Conservation (phyloP, 140 eudicot species). For the Ambrosia hybrid region DNA sequence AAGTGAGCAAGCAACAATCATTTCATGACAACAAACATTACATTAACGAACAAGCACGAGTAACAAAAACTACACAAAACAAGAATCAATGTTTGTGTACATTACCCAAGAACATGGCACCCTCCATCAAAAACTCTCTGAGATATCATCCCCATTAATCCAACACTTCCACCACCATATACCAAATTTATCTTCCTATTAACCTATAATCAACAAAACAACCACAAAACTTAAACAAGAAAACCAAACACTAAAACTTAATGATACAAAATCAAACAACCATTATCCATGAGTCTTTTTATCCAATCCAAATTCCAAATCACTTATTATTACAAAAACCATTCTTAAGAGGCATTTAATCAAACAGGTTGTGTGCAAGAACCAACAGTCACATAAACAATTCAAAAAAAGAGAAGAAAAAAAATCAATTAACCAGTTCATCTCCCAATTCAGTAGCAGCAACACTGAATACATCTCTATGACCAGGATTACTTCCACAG, state of each 20-base stretch:
- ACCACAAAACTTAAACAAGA: background rate
- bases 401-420: background rate
- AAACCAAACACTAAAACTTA: background rate
- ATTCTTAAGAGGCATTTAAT: conserved; percentile 14
- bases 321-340: conserved; percentile 9
- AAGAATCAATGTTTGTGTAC: conserved; percentile 5
- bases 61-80: background rate
- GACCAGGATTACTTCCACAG: conserved; percentile 91
- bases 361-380: conserved; percentile 30
- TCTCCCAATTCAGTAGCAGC: conserved; percentile 90
- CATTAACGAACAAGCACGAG: background rate
- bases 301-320: conserved; percentile 28
- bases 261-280: background rate
- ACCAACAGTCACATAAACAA: conserved; percentile 10
- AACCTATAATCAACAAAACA: conserved; percentile 47
- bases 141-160: conserved; percentile 88
- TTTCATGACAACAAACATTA: background rate
- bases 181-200: conserved; percentile 84
- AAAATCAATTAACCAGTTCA: conserved; percentile 65
- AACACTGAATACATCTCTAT: conserved; percentile 70
- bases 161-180: conserved; percentile 97
- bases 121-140: conserved; percentile 81
- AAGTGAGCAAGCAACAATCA: conserved; percentile 12
- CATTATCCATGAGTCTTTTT: conserved; percentile 15
- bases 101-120: conserved; percentile 94